These are phyloP conservation scores for Dactylis glomerata DNA, from an alignment of 176 grass and related monocot genomes.

Conservation along the genomic window DNA sequence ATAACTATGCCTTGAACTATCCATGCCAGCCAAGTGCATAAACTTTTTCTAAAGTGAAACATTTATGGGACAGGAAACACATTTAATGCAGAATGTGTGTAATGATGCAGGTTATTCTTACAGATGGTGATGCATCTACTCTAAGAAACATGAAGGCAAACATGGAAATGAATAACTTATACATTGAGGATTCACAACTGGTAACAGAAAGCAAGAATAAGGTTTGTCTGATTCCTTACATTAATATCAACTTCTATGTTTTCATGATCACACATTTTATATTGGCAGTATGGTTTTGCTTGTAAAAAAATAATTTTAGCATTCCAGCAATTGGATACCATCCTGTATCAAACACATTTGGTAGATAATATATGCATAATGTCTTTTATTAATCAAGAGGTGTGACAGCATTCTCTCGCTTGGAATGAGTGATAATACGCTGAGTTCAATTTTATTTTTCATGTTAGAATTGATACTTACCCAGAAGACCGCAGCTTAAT, in stretches of 20 bases:
- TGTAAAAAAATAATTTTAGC: neutral
- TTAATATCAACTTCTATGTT: neutral
- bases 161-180: conserved; percentile 63
- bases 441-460: neutral
- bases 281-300: neutral
- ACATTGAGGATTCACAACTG: neutral
- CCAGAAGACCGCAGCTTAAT: neutral
- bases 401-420: neutral
- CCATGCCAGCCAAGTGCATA: neutral
- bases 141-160: conserved; percentile 82
- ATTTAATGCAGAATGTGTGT: neutral
- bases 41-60: neutral
- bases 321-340: neutral
- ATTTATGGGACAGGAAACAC: neutral
- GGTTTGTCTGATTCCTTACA: conserved; percentile 14
- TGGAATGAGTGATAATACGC: neutral
- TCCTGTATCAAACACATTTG: neutral
- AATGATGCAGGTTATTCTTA: conserved; percentile 75
- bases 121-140: conserved; percentile 76
- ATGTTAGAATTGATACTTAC: neutral
- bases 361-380: neutral
- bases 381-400: neutral
- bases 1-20: neutral
- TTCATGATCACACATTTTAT: neutral
- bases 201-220: conserved; percentile 34